Base-by-base conservation (phyloP, 192 early-diverging fungal genomes). In the Gigaspora rosea region DNA sequence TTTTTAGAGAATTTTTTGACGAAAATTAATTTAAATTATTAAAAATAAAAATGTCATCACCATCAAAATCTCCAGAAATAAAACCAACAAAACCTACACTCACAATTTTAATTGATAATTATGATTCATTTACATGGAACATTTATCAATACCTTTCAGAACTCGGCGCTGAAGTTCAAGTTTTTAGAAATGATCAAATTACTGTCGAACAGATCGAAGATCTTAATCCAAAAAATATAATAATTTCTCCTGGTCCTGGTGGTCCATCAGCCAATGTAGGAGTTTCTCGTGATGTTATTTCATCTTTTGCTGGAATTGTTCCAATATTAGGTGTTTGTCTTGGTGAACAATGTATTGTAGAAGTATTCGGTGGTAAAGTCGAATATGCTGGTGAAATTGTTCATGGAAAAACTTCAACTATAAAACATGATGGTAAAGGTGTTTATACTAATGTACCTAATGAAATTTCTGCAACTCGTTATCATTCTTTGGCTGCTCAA, bases 81-180 rank as follows among this genome's bases (percentile, higher is more conserved):
- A 15, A 13, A 22, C 12, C 65, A 6, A 9, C 20, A 68, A 54
- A 41, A 22, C 54, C 70, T 61, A 81, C 54, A 77, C 88, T 90
- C 86, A 80, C 90, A 41, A 90, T 92, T 52, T 74, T 98, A 78
- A 96, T 99, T 68, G 97, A 99, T 87, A 97, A 97, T 79, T 99
- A 97, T 89, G 98, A 99, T 87, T 93, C 91, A 76, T 99, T 99
- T 80, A 98, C 96, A 35, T 99, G 95, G 90, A 99, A 99, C 84
- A 88, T 99, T 47, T 98, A 97, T 85, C 97, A 98, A 86, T 97
- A 92, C 70, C 88, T 99, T 16, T 90, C 90, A 64, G 88, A 93
- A 78, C 89, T 96, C 18, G 97, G 97, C 16, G 97, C 97, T 2
- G 82, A 97, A 57, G 97, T 99, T 27, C 83, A 86, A 50, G 98